Evolutionary conservation across 139 green algal species (phyloP), one percentile per base, ranked within the genome.

Genomic region (Chlamydomonas asymmetrica): DNA sequence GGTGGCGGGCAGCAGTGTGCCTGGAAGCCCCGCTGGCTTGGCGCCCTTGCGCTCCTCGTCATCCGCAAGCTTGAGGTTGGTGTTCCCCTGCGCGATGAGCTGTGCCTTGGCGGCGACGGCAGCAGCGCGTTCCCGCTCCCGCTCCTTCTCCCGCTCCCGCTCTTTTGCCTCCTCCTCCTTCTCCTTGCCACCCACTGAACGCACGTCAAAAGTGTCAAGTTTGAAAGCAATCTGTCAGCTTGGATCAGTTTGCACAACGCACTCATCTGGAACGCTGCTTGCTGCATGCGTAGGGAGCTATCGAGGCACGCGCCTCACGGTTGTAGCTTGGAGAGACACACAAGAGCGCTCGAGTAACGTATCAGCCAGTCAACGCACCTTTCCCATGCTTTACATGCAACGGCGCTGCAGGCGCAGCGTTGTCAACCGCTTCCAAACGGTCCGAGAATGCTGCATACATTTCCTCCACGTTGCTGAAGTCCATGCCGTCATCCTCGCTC

Each of bases 41-140:
- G 43, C 13, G 18, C 38, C 35, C 56, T 70, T 74, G 23, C 72
- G 72, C 20, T 31, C 39, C 0, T 86, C 75, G 37, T 86, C 80
- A 3, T 80, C 71, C 7, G 59, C 40, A 2, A 85, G 31, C 37
- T 74, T 74, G n/a, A 84, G 57, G 68, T 71, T 81, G 25, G 62
- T 79, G 64, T 87, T 91, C 45, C 83, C 86, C 73, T 93, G 85
- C 37, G 89, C 91, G 29, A 92, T 88, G 29, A 96, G 87, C 85
- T 96, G 91, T 37, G 83, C 85, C 82, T 95, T 96, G 66, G 85
- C 88, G 13, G 91, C 91, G 31, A 78, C 81, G 1, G 89, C 91
- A 8, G 87, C 88, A 13, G 90, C 91, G 1, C 90, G 82, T 68
- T 93, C 86, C 52, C 88, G 81, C 75, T 97, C 90, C 23, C 87